Percentiles rank a stretch among this genome's conserved stretches.
Conservation (phyloP, 2,329 filamentous ascomycete species). For the Hymenoscyphus fraxineus region DNA sequence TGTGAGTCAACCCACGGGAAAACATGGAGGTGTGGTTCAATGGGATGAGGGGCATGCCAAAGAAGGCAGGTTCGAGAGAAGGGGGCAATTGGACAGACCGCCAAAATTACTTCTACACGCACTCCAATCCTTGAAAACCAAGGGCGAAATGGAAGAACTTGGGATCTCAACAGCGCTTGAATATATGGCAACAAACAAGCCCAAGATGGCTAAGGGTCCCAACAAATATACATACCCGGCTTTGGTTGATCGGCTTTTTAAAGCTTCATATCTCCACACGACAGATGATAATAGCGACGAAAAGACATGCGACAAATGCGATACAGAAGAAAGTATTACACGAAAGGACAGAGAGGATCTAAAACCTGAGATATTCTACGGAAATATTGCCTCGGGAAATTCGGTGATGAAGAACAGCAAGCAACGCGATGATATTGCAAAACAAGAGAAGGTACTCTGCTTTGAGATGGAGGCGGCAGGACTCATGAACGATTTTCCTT, state of each 20-base stretch:
- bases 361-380: slow-evolving; percentile 13
- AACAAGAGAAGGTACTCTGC: slow-evolving; percentile 10
- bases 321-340: background rate
- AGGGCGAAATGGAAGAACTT: background rate
- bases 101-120: slow-evolving; percentile 5
- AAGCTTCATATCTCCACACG: background rate
- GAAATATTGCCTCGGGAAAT: slow-evolving; percentile 17
- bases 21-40: background rate
- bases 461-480: slow-evolving; percentile 16
- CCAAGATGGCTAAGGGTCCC: background rate
- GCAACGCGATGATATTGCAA: slow-evolving; percentile 2
- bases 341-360: background rate
- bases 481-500: slow-evolving; percentile 9
- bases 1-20: background rate
- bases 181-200: background rate
- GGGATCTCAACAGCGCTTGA: background rate
- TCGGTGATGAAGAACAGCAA: slow-evolving; percentile 15
- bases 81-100: slow-evolving; percentile 16
- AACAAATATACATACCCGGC: background rate
- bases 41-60: background rate
- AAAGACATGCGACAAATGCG: background rate
- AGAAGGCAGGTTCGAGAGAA: slow-evolving; percentile 10
- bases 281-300: background rate
- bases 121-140: background rate
- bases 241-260: background rate